Evolutionary conservation across 345 rosid species (phyloP).

Genomic region (Brassica carinata): DNA sequence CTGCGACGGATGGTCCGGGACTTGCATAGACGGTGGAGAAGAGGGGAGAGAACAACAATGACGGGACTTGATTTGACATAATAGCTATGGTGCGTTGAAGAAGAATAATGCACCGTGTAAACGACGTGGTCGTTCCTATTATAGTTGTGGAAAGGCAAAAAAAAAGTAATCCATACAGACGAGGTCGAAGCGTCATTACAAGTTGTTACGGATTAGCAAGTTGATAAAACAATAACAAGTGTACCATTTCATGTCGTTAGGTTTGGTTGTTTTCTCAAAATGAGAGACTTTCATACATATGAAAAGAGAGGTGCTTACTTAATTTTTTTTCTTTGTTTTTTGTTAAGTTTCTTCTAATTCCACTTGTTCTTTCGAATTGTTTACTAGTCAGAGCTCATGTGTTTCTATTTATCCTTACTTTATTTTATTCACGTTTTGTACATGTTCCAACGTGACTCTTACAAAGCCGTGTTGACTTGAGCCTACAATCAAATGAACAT

Average conservation of each 20-base stretch:
- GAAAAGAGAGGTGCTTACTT: not conserved
- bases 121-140: constrained; percentile 48
- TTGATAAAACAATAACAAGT: not conserved
- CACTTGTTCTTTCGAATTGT: not conserved
- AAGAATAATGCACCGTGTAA: constrained; percentile 41
- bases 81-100: constrained; percentile 48
- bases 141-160: constrained; percentile 35
- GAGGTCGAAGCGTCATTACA: constrained; percentile 48
- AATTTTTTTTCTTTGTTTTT: not conserved
- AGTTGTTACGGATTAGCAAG: constrained; percentile 39
- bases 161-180: not conserved
- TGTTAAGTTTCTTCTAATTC: not conserved
- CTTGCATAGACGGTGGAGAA: constrained; percentile 17
- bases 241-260: not conserved
- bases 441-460: not conserved
- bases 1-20: not conserved
- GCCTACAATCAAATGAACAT: not conserved
- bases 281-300: not conserved
- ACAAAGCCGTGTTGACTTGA: constrained; percentile 12
- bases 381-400: not conserved
- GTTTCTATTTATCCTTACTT: not conserved
- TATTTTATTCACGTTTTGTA: constrained; percentile 5
- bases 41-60: constrained; percentile 8
- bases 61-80: constrained; percentile 20
- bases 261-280: not conserved